Conservation (phyloP, 768 basidiomycete genomes). For the Saitozyma sp. region DNA sequence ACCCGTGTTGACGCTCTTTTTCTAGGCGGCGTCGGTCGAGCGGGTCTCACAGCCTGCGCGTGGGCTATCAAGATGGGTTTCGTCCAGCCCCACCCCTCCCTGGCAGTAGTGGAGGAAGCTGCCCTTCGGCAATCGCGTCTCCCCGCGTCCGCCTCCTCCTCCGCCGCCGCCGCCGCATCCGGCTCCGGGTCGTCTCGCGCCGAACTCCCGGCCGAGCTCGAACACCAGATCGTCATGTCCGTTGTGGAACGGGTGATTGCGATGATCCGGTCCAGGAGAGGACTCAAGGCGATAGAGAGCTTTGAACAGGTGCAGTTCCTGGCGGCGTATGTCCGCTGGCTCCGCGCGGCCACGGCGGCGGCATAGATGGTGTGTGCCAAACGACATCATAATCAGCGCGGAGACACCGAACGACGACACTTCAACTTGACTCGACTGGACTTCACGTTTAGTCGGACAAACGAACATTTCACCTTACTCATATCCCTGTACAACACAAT, state of each 20-base stretch:
- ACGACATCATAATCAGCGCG: too few species aligned
- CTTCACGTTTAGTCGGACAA: too few species aligned
- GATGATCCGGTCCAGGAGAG: conserved; percentile 72
- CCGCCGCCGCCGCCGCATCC: not conserved
- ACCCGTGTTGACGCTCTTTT: conserved; percentile 5
- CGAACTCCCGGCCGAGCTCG: conserved; percentile 31
- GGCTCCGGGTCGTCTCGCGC: not conserved
- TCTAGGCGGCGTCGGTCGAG: conserved; percentile 75
- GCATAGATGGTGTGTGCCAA: too few species aligned
- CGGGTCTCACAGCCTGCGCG: conserved; percentile 85
- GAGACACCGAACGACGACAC: too few species aligned
- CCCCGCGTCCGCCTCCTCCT: not conserved
- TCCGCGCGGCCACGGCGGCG: conserved; percentile 17
- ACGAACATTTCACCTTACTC: too few species aligned
- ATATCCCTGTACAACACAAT: too few species aligned
- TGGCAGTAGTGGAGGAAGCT: conserved; percentile 26
- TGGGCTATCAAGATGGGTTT: conserved; percentile 91
- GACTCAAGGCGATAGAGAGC: conserved; percentile 88
- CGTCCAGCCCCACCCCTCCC: conserved; percentile 64
- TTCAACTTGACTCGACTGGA: too few species aligned
- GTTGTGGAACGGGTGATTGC: conserved; percentile 72
- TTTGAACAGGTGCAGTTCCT: conserved; percentile 74
- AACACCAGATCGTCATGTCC: conserved; percentile 57
- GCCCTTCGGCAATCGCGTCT: conserved; percentile 8
- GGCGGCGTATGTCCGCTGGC: conserved; percentile 43